phyloP scores from a whole-genome alignment of 176 grass and related monocot genomes.

The Tillandsia leiboldiana region DNA sequence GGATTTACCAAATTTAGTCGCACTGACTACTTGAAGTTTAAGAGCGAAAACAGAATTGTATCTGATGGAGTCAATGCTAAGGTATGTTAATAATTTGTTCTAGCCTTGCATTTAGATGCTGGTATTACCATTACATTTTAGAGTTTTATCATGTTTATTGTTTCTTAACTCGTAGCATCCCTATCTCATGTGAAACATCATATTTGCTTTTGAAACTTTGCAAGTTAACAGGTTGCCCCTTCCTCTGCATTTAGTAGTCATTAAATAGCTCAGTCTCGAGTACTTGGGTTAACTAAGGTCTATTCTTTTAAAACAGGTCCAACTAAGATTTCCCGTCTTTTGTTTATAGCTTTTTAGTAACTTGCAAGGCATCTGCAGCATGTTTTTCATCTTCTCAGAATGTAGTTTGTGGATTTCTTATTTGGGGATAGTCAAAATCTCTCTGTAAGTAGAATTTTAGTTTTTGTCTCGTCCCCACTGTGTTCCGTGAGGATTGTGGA shows the following conservation, averaged over 20 bases:
- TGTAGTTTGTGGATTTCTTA: no score
- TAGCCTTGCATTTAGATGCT: not conserved
- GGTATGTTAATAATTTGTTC: not conserved
- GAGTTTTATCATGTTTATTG: not conserved
- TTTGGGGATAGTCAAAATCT: no score
- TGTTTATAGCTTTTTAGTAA: no score
- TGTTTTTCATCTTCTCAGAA: no score
- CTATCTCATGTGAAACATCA: not conserved
- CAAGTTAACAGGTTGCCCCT: not conserved
- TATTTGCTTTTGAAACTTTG: not conserved
- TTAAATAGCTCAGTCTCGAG: not conserved
- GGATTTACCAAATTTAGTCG: constrained; percentile 22
- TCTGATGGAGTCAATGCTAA: constrained; percentile 23
- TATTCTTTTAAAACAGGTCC: no score
- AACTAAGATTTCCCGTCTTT: no score
- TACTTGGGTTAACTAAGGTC: no score
- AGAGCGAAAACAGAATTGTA: constrained; percentile 13
- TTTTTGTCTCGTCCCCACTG: no score
- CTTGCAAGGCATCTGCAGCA: no score
- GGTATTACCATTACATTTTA: not conserved
- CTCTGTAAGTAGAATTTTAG: no score
- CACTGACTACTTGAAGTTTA: constrained; percentile 17
- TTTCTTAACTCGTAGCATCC: not conserved
- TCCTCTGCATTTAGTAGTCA: not conserved
- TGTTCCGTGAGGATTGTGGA: no score